A percentile compares a stretch with the other conserved stretches of the same genome.
phyloP scores from a whole-genome alignment of 768 basidiomycete species.

The Pholiota conissans region DNA sequence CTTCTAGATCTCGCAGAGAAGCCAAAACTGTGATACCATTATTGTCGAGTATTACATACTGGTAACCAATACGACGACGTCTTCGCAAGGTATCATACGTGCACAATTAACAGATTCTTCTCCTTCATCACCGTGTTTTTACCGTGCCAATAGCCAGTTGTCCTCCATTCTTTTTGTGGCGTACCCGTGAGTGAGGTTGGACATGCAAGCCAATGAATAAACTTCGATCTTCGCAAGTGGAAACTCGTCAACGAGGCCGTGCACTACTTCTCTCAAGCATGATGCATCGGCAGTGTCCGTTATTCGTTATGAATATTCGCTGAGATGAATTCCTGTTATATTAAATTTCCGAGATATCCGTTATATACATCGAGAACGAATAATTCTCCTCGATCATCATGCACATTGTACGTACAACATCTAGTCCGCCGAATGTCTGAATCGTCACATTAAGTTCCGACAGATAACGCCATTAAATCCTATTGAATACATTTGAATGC shows the following conservation, averaged over 20 bases:
- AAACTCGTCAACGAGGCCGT: not conserved
- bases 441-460: not conserved
- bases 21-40: not conserved
- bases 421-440: not conserved
- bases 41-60: not conserved
- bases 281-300: not conserved
- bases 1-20: not conserved
- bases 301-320: not conserved
- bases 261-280: not conserved
- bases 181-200: not conserved
- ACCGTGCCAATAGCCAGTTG: not conserved
- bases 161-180: not conserved
- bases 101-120: not conserved
- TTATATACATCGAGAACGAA: not conserved
- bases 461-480: slow-evolving; percentile 1
- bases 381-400: not conserved
- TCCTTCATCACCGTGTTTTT: slow-evolving; percentile 2
- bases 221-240: not conserved
- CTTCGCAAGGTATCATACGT: not conserved
- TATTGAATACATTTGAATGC: not conserved
- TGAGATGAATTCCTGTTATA: not conserved
- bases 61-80: not conserved
- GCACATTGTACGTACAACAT: too few relatives aligned
- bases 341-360: not conserved
- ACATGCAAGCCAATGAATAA: not conserved